These are phyloP conservation scores for Sungouiozyma intestinalis DNA, from an alignment of 805 yeast species.

Conservation along the genomic window DNA sequence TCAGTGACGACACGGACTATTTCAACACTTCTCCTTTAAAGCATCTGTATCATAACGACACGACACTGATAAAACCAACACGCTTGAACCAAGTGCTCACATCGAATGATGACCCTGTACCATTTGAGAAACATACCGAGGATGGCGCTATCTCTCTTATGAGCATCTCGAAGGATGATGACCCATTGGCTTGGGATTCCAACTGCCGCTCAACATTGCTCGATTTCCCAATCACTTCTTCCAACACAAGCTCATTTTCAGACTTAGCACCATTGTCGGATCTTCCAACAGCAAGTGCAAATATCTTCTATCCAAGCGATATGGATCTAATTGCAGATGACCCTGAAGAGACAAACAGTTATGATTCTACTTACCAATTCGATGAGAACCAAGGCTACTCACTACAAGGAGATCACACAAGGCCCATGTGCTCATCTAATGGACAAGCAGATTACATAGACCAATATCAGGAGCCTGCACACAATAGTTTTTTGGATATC, in stretches of 20 bases:
- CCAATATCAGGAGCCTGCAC: background rate
- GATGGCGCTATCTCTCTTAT: background rate
- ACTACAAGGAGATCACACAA: background rate
- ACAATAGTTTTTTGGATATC: background rate
- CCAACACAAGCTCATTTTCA: background rate
- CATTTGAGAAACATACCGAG: background rate
- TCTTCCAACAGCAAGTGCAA: background rate
- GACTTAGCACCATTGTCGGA: background rate
- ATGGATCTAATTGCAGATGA: background rate
- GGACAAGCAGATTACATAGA: background rate
- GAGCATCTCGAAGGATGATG: background rate
- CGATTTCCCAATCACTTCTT: background rate
- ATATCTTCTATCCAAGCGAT: background rate
- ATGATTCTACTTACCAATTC: background rate
- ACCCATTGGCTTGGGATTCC: background rate
- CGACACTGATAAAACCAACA: conserved; percentile 16
- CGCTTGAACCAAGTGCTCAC: conserved; percentile 14
- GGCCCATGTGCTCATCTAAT: background rate
- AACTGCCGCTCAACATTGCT: background rate
- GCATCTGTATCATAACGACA: conserved; percentile 23
- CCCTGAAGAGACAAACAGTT: background rate
- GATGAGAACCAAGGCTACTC: background rate
- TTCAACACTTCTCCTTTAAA: conserved; percentile 27
- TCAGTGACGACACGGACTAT: conserved; percentile 26
- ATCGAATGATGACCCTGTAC: background rate